Base-by-base conservation (phyloP, 331 rosid genomes). In the Phaseolus coccineus region DNA sequence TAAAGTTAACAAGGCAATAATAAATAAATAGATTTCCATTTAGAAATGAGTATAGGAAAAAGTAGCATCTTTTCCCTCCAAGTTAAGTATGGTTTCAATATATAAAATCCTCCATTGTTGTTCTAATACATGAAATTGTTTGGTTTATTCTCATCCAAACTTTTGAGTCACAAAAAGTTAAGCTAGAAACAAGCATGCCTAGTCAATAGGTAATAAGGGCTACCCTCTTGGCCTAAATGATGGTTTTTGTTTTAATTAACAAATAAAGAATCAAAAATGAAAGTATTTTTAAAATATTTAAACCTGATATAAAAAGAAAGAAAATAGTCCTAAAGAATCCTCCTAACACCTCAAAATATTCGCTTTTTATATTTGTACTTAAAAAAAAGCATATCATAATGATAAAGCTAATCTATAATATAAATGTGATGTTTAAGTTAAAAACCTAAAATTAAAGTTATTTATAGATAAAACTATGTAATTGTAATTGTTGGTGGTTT, bases 161-260 rank as follows among this genome's bases (percentile, higher is more conserved):
- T 16, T 55, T 24, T 44, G 30, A 59, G 8, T 76, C 69, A 70
- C 28, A 28, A 74, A 78, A 75, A 35, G 55, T 15, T 62, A 42
- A 50, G 69, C 51, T 67, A 67, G 73, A 67, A 19, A 69, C 33
- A 33, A 15, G 22, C 55, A 61, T 76, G 80, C 79, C 85, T 64
- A 85, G 77, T 87, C 90, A 67, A 82, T 82, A 80, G 85, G 87
- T 89, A 63, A 82, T 59, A 64, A 86, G 85, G 65, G 73, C 80
- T 86, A 59, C 10, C 39, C 66, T 84, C 83, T 69, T 77, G 72
- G 69, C 78, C 80, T 83, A 76, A 19, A 50, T 77, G 61, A 80
- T 51, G 69, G 22, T 19, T 19, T 19, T 19, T 19, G 22, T 19
- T 19, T 19, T 19, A 19, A 19, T 19, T 19, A 19, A 19, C 22